phyloP scores from a whole-genome alignment of 257 asterid genomes.

The Marsdenia floribunda region DNA sequence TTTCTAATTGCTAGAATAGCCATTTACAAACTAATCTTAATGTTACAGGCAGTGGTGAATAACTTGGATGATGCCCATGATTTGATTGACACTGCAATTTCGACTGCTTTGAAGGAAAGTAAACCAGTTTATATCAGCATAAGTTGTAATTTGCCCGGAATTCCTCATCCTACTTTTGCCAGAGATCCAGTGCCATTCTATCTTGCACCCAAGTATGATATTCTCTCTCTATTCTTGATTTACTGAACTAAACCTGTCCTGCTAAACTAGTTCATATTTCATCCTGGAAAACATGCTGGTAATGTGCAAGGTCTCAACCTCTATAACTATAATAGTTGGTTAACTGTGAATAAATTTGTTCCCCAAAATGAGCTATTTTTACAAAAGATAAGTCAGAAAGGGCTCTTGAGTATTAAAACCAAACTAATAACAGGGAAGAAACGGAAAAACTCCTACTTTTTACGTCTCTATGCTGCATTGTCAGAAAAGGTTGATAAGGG shows the following conservation, averaged over 20 bases:
- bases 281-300: background rate
- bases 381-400: too few species aligned
- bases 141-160: constrained; percentile 26
- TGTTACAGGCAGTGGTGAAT: constrained; percentile 31
- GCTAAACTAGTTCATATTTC: background rate
- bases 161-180: constrained; percentile 32
- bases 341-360: background rate
- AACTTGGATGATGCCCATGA: constrained; percentile 29
- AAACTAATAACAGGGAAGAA: background rate
- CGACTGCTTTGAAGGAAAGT: constrained; percentile 33
- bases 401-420: background rate
- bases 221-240: background rate
- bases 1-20: background rate
- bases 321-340: background rate
- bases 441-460: background rate
- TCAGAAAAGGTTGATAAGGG: background rate
- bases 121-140: constrained; percentile 35
- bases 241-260: background rate
- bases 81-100: constrained; percentile 34
- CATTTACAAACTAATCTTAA: constrained; percentile 2
- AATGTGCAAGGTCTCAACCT: too few species aligned
- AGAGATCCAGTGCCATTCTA: constrained; percentile 31
- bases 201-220: constrained; percentile 17
- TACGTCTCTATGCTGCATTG: background rate
- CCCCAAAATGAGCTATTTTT: background rate